A percentile compares a stretch with the other conserved stretches of the same genome.
Evolutionary conservation across 148 eudicot species (phyloP).

Genomic region (Rhododendron mucronatum): DNA sequence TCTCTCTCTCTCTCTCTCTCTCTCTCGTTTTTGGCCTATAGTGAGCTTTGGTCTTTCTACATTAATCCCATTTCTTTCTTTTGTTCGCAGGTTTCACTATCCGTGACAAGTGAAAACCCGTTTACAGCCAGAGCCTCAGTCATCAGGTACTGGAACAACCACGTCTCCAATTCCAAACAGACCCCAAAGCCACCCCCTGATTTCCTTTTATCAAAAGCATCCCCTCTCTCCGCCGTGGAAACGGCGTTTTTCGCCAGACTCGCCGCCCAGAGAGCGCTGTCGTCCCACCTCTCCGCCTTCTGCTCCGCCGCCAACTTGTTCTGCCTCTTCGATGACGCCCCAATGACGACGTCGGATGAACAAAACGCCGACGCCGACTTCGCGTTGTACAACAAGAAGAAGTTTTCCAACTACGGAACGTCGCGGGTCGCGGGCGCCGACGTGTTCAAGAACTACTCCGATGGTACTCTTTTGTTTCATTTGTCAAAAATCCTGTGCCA

Average conservation of each 20-base stretch:
- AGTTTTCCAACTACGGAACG: conserved; percentile 54
- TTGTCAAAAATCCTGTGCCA: too few species aligned
- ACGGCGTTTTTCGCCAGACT: conserved; percentile 46
- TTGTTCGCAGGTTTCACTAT: conserved; percentile 38
- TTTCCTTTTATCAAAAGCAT: conserved; percentile 74
- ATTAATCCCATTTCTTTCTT: neutral
- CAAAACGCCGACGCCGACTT: conserved; percentile 33
- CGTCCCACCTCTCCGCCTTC: conserved; percentile 47
- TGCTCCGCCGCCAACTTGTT: conserved; percentile 69
- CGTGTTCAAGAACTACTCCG: conserved; percentile 69
- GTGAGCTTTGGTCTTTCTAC: neutral
- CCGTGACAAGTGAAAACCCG: conserved; percentile 37
- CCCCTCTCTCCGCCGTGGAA: conserved; percentile 57
- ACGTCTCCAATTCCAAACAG: conserved; percentile 38
- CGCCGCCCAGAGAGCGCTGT: conserved; percentile 45
- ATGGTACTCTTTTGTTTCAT: conserved; percentile 2
- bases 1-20: neutral
- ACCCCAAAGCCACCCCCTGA: conserved; percentile 27
- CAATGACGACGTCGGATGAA: neutral
- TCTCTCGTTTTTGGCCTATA: neutral
- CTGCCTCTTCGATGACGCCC: conserved; percentile 35
- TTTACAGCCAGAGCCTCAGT: conserved; percentile 74
- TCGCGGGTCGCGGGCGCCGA: conserved; percentile 46
- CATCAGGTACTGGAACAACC: conserved; percentile 73
- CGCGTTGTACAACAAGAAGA: conserved; percentile 46